Evolutionary conservation across 2,329 filamentous ascomycete genomes (phyloP).

Genomic region (Thermomyces lanuginosus): DNA sequence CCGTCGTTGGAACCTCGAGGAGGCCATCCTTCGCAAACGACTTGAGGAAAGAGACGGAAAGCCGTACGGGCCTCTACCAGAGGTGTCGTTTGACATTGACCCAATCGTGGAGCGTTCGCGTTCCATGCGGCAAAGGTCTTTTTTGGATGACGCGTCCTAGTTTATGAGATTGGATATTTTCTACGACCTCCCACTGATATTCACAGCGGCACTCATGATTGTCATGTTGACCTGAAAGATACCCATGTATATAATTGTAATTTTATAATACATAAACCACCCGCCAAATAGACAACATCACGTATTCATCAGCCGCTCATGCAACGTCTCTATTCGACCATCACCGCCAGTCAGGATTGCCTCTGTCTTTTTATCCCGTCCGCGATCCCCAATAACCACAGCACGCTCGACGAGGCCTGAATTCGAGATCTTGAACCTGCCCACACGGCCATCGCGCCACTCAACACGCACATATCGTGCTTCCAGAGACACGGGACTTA

Average conservation of each 20-base stretch:
- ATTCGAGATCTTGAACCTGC: constrained; percentile 27
- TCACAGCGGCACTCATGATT: too few species aligned
- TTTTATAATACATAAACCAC: not conserved
- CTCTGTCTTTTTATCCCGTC: constrained; percentile 23
- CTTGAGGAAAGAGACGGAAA: constrained; percentile 21
- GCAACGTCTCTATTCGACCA: constrained; percentile 18
- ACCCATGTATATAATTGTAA: not conserved
- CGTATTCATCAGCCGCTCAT: constrained; percentile 13
- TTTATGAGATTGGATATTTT: too few species aligned
- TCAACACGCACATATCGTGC: constrained; percentile 27
- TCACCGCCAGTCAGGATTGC: constrained; percentile 19
- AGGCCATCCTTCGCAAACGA: constrained; percentile 24
- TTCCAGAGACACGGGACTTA: constrained; percentile 23
- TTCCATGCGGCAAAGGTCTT: too few species aligned
- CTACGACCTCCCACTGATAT: too few species aligned
- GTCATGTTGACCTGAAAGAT: not conserved
- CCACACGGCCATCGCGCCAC: constrained; percentile 29
- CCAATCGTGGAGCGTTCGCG: too few species aligned
- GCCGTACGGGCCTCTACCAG: constrained; percentile 24
- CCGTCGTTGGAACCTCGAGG: constrained; percentile 27
- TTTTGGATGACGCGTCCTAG: too few species aligned
- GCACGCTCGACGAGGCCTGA: constrained; percentile 25
- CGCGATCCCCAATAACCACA: constrained; percentile 26
- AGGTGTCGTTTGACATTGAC: constrained; percentile 19
- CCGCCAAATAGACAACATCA: not conserved